These are phyloP conservation scores for Bruguiera parviflora DNA, from an alignment of 345 rosid genomes.

Conservation along the genomic window DNA sequence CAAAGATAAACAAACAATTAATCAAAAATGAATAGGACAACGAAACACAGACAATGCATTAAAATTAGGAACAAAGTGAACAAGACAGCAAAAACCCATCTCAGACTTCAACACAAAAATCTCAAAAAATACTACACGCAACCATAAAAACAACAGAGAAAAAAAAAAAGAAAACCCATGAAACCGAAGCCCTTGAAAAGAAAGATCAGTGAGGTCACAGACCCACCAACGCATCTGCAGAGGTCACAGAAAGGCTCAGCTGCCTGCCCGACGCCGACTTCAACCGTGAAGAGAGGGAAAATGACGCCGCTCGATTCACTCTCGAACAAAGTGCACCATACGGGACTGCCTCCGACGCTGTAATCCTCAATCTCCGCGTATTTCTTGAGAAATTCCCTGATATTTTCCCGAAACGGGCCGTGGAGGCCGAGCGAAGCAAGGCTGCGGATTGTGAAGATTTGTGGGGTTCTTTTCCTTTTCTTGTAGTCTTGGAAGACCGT, in stretches of 20 bases:
- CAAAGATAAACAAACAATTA: no score
- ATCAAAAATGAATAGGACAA: no score
- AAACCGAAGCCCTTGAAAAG: not conserved
- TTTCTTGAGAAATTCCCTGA: slow-evolving; percentile 39
- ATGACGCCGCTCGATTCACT: slow-evolving; percentile 37
- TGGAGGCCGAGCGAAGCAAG: slow-evolving; percentile 8
- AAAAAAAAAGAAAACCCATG: not conserved
- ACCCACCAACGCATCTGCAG: slow-evolving; percentile 54
- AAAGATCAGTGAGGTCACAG: not conserved
- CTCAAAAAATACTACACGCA: no score
- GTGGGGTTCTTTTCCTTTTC: slow-evolving; percentile 16
- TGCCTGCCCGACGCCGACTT: slow-evolving; percentile 29
- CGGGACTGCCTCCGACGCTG: slow-evolving; percentile 25
- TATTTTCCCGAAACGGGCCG: slow-evolving; percentile 45
- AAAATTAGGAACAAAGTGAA: not conserved
- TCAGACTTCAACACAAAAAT: not conserved
- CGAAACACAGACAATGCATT: no score
- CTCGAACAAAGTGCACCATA: slow-evolving; percentile 34
- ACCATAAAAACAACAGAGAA: no score
- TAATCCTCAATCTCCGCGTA: slow-evolving; percentile 34
- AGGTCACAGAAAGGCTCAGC: slow-evolving; percentile 38
- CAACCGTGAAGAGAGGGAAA: slow-evolving; percentile 43
- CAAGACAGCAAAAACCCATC: not conserved
- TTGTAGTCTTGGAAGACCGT: slow-evolving; percentile 30
- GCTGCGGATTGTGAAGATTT: slow-evolving; percentile 14